Conservation (phyloP, 768 basidiomycete species). For the Leccinum subgranulosum region DNA sequence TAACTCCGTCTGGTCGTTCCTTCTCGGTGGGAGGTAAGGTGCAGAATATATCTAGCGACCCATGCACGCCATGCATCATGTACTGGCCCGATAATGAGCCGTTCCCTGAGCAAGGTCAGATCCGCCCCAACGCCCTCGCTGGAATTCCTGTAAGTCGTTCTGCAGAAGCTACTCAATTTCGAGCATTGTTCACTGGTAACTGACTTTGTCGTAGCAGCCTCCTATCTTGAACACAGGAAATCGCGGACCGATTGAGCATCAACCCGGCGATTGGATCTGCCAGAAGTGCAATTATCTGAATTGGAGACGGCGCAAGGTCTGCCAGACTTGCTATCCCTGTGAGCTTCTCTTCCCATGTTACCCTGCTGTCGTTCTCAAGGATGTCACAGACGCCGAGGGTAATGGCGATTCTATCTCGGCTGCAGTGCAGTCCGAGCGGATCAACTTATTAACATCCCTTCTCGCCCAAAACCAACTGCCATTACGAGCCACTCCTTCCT, state of each 20-base stretch:
- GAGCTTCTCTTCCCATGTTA: slow-evolving; percentile 29
- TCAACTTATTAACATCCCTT: slow-evolving; percentile 73
- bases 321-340: slow-evolving; percentile 87
- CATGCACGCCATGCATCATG: slow-evolving; percentile 72
- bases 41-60: slow-evolving; percentile 74
- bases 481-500: slow-evolving; percentile 15
- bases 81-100: slow-evolving; percentile 92
- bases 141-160: slow-evolving; percentile 50
- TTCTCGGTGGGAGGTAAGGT: slow-evolving; percentile 77
- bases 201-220: slow-evolving; percentile 51
- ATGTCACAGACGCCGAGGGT: slow-evolving; percentile 68
- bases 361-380: slow-evolving; percentile 11
- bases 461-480: slow-evolving; percentile 54
- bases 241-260: slow-evolving; percentile 82
- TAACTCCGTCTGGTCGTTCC: slow-evolving; percentile 80
- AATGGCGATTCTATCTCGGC: slow-evolving; percentile 86
- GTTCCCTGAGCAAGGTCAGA: slow-evolving; percentile 77
- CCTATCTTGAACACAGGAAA: slow-evolving; percentile 90
- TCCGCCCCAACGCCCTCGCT: slow-evolving; percentile 54
- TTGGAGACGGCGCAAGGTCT: slow-evolving; percentile 85
- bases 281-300: slow-evolving; percentile 84
- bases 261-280: slow-evolving; percentile 83
- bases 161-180: background rate
- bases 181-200: background rate
- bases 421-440: slow-evolving; percentile 81